A percentile compares a stretch with the other conserved stretches of the same genome.
Evolutionary conservation across 2,329 filamentous ascomycete genomes (phyloP).

Genomic region (Arthroderma sp.): DNA sequence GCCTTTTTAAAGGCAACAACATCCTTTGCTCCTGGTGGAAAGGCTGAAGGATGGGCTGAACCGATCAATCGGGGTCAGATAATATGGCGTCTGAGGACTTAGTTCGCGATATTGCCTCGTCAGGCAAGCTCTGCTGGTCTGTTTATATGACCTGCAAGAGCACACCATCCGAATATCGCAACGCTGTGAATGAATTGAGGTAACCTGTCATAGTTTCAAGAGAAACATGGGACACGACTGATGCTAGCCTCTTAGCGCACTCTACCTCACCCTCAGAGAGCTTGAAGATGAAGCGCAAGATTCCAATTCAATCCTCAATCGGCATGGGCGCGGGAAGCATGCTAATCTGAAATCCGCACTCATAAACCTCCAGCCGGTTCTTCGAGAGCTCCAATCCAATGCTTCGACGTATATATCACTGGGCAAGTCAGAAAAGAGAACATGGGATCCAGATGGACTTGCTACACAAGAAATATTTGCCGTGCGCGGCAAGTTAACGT

Average conservation of each 20-base stretch:
- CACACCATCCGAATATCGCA: neutral
- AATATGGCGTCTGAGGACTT: neutral
- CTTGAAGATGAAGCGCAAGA: constrained; percentile 1
- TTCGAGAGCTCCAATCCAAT: neutral
- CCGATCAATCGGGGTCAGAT: no score
- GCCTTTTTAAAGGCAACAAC: no score
- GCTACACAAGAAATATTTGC: neutral
- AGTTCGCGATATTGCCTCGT: neutral
- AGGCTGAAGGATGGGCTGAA: no score
- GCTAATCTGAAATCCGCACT: neutral
- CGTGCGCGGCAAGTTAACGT: neutral
- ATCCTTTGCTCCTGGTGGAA: no score
- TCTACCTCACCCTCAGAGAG: constrained; percentile 1
- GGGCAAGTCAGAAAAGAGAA: neutral
- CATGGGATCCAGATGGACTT: neutral
- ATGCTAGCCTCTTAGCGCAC: neutral
- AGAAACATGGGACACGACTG: neutral
- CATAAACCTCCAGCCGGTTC: neutral
- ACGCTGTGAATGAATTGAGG: neutral
- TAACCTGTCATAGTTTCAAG: neutral
- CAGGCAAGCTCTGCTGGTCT: neutral
- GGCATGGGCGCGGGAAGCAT: neutral
- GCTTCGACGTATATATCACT: neutral
- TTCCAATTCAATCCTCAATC: neutral
- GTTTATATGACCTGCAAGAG: neutral